Evolutionary conservation across 2,329 filamentous ascomycete species (phyloP).

Genomic region (Botrytis porri): DNA sequence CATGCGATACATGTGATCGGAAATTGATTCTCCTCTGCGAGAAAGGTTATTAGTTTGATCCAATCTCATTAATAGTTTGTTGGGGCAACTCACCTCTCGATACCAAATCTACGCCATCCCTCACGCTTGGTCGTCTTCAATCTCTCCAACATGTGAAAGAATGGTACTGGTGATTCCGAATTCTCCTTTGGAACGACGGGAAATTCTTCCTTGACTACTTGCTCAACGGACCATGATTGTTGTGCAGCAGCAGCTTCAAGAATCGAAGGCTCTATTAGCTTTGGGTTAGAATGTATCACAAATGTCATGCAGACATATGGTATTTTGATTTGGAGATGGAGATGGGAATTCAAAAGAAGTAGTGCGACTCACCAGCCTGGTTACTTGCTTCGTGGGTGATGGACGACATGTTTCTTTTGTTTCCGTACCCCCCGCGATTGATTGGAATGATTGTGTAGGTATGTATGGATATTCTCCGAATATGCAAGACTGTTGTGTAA

Average conservation of each 20-base stretch:
- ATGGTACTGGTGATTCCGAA: conserved; percentile 74
- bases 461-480: neutral
- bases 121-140: conserved; percentile 96
- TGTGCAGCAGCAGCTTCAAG: conserved; percentile 12
- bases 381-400: neutral
- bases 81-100: conserved; percentile 49
- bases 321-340: neutral
- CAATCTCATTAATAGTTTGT: neutral
- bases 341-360: neutral
- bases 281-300: neutral
- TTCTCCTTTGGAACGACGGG: conserved; percentile 55
- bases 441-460: neutral
- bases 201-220: conserved; percentile 61
- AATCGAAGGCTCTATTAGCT: conserved; percentile 1
- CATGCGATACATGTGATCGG: conserved; percentile 99
- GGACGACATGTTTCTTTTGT: neutral
- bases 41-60: neutral
- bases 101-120: conserved; percentile 88
- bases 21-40: conserved; percentile 77
- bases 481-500: neutral
- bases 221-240: conserved; percentile 52
- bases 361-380: conserved; percentile 9
- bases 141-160: conserved; percentile 91
- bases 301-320: neutral
- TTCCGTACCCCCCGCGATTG: conserved; percentile 11